These are phyloP conservation scores for Alternaria alternata DNA, from an alignment of 2,329 filamentous ascomycete genomes.

Conservation along the genomic window DNA sequence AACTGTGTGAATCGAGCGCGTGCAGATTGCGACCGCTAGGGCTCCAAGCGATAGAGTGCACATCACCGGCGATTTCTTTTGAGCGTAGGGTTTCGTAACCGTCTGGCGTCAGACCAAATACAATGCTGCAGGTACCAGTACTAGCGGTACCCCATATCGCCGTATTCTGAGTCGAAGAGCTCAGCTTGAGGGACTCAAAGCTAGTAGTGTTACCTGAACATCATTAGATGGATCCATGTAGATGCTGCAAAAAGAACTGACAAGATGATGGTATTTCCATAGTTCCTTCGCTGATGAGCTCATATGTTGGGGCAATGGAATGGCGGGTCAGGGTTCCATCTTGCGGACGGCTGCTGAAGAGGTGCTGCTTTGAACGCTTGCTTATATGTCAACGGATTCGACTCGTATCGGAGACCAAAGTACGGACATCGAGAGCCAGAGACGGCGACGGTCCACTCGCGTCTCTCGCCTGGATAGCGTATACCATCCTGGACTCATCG, in stretches of 20 bases:
- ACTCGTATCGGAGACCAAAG: neutral
- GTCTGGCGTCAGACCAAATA: constrained; percentile 27
- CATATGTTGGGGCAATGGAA: constrained; percentile 22
- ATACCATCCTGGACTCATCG: constrained; percentile 18
- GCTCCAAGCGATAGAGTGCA: constrained; percentile 33
- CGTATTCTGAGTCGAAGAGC: constrained; percentile 16
- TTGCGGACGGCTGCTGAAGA: constrained; percentile 30
- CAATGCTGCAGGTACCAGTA: constrained; percentile 31
- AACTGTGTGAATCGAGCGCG: constrained; percentile 29
- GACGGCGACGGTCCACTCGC: constrained; percentile 26
- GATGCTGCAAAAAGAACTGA: constrained; percentile 8
- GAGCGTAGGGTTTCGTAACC: constrained; percentile 27
- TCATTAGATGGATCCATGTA: neutral
- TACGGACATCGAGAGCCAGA: constrained; percentile 29
- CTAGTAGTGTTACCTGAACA: constrained; percentile 29
- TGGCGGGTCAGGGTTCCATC: constrained; percentile 30
- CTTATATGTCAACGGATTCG: neutral
- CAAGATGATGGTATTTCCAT: constrained; percentile 31
- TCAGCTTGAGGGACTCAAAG: constrained; percentile 24
- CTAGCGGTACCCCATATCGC: constrained; percentile 33
- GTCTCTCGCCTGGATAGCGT: constrained; percentile 21
- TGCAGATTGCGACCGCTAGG: constrained; percentile 30
- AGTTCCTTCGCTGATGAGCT: constrained; percentile 27
- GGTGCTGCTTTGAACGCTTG: constrained; percentile 23
- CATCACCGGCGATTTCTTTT: constrained; percentile 29